Conservation (phyloP, 139 green algal species). For the Nannochloris sp. region DNA sequence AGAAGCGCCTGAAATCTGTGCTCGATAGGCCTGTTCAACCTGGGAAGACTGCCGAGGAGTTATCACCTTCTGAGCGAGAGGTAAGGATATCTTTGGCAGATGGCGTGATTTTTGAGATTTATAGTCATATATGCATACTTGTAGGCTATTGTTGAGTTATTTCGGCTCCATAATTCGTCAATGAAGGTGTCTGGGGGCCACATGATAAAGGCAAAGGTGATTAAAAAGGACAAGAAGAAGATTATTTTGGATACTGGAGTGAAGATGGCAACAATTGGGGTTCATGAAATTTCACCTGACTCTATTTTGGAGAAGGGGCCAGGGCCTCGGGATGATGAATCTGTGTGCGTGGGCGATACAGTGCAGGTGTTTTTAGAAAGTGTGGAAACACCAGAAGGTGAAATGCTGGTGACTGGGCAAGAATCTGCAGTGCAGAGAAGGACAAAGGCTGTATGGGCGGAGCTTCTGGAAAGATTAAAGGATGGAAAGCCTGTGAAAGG, state of each 20-base stretch:
- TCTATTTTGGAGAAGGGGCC: constrained; percentile 7
- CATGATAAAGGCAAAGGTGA: constrained; percentile 25
- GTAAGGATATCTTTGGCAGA: not conserved
- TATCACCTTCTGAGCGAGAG: constrained; percentile 2
- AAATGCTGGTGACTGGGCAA: constrained; percentile 17
- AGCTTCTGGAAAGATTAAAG: constrained; percentile 14
- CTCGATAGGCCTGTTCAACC: constrained; percentile 3
- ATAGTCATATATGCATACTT: not conserved
- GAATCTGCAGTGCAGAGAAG: constrained; percentile 18
- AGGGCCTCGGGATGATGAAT: not conserved
- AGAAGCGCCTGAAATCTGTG: constrained; percentile 2
- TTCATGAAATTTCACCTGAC: constrained; percentile 14
- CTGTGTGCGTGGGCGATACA: constrained; percentile 21
- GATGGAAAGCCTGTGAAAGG: constrained; percentile 20
- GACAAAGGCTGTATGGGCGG: constrained; percentile 22
- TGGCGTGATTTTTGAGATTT: too few relatives aligned
- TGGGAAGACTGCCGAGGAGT: not conserved
- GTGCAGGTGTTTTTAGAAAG: constrained; percentile 27
- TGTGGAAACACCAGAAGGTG: constrained; percentile 21
- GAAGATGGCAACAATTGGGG: constrained; percentile 9
- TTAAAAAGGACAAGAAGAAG: constrained; percentile 12
- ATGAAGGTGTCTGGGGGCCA: constrained; percentile 16
- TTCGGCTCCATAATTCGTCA: constrained; percentile 23
- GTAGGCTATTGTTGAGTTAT: constrained; percentile 10
- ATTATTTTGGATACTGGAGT: constrained; percentile 26